phyloP scores from a whole-genome alignment of 768 basidiomycete species.

The Cubamyces sp. region DNA sequence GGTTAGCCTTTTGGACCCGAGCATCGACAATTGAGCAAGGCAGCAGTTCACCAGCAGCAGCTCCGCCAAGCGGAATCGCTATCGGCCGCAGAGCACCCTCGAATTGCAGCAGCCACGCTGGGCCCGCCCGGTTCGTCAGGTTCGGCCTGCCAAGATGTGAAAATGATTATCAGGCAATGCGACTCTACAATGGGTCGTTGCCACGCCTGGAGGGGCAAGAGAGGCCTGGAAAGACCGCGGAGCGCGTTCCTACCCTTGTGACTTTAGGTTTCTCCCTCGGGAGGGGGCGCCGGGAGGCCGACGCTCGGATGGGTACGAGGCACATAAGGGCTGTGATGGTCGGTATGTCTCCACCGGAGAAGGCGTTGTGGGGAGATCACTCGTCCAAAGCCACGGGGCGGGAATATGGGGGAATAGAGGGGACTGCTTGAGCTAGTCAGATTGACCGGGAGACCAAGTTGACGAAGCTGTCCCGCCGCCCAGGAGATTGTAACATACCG shows the following conservation, averaged over 20 bases:
- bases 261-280: slow-evolving; percentile 21
- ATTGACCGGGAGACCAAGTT: slow-evolving; percentile 9
- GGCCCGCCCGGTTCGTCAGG: not conserved
- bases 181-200: not conserved
- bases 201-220: slow-evolving; percentile 10
- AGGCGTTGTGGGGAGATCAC: slow-evolving; percentile 14
- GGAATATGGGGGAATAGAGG: slow-evolving; percentile 17
- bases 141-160: slow-evolving; percentile 20
- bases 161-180: slow-evolving; percentile 6
- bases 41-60: slow-evolving; percentile 5
- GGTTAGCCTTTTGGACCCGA: slow-evolving; percentile 8
- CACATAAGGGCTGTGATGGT: slow-evolving; percentile 15
- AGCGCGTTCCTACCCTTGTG: slow-evolving; percentile 15
- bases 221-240: slow-evolving; percentile 15
- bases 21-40: not conserved
- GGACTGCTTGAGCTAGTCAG: slow-evolving; percentile 11
- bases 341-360: slow-evolving; percentile 18
- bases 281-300: slow-evolving; percentile 17
- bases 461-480: slow-evolving; percentile 7
- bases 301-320: slow-evolving; percentile 10
- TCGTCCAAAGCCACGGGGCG: slow-evolving; percentile 3
- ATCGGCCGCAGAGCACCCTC: not conserved
- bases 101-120: slow-evolving; percentile 5
- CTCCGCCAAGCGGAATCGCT: slow-evolving; percentile 2
- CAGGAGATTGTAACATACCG: slow-evolving; percentile 5